Evolutionary conservation across 257 asterid species (phyloP), one percentile per base, ranked within the genome.

Genomic region (Solanum ahanhuiri): DNA sequence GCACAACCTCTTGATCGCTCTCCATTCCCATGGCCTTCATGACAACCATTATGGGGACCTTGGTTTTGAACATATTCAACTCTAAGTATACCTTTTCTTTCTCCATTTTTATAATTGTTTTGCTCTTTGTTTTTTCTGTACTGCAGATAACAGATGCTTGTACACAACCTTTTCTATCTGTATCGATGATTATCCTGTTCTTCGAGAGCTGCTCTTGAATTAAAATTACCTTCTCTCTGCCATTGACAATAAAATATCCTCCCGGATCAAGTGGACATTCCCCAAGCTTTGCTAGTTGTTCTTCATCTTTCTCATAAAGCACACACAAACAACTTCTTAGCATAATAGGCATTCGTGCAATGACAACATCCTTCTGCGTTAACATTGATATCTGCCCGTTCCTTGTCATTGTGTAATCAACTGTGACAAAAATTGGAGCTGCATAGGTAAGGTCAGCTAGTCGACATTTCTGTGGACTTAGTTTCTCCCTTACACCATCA

Each of bases 201-300:
- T 97, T 97, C 2, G 98, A 97, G 87, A 97, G 99, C 83, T 95
- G 99, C 85, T 95, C 99, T 90, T 97, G 99, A 37, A 97, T 96
- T 93, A 94, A 90, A 89, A 97, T 91, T 90, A 97, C 98, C 98
- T 97, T 97, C 89, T 97, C 98, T 17, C 94, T 93, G 88, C 98
- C 99, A 90, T 94, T 97, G 82, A 97, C 89, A 67, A 95, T 81
- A 91, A 97, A 97, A 89, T 95, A 97, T 84, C 98, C 98, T 84
- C 99, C 98, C 31, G 98, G 99, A 87, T 97, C 99, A 73, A 97
- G 95, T 9, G 98, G 99, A 90, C 99, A 97, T 89, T 97, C 99
- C 84, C 99, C 97, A 83, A 92, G 93, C 86, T 70, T 92, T 85
- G 98, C 95, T 85, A 97, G 92, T 88, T 97, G 98, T 15, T 95